These are phyloP conservation scores for Piloderma croceum DNA, from an alignment of 768 basidiomycete genomes.

Conservation along the genomic window DNA sequence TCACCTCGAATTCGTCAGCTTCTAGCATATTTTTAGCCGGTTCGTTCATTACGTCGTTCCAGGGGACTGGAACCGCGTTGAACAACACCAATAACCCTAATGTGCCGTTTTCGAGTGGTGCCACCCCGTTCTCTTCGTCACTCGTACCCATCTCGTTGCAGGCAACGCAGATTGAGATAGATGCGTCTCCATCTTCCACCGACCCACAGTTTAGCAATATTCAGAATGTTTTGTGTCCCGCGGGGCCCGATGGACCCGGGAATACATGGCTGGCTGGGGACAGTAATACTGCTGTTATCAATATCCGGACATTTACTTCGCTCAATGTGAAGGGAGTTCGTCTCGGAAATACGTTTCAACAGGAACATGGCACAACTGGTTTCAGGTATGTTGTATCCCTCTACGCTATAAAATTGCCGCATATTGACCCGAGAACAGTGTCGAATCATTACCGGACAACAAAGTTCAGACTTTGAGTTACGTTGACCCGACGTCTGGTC, in stretches of 20 bases:
- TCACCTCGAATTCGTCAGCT: conserved; percentile 65
- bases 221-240: conserved; percentile 74
- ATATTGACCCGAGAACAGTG: conserved; percentile 39
- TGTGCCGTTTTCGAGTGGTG: conserved; percentile 74
- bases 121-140: conserved; percentile 84
- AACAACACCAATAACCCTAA: conserved; percentile 80
- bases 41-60: conserved; percentile 75
- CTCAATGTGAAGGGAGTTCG: conserved; percentile 76
- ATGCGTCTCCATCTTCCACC: conserved; percentile 57
- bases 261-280: conserved; percentile 83
- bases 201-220: conserved; percentile 59
- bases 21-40: conserved; percentile 83
- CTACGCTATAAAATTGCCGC: conserved; percentile 2
- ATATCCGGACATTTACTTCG: conserved; percentile 67
- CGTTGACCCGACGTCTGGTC: conserved; percentile 66
- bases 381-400: conserved; percentile 60
- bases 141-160: conserved; percentile 75
- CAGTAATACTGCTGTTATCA: conserved; percentile 65
- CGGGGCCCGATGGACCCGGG: conserved; percentile 72
- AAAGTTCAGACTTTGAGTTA: conserved; percentile 70
- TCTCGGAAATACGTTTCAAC: conserved; percentile 85
- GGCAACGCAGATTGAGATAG: conserved; percentile 45
- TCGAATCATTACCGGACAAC: conserved; percentile 89
- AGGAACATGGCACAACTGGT: conserved; percentile 74
- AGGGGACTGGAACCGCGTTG: conserved; percentile 39